phyloP scores from a whole-genome alignment of 2,329 filamentous ascomycete genomes.

The Hypoxylon rubiginosum region DNA sequence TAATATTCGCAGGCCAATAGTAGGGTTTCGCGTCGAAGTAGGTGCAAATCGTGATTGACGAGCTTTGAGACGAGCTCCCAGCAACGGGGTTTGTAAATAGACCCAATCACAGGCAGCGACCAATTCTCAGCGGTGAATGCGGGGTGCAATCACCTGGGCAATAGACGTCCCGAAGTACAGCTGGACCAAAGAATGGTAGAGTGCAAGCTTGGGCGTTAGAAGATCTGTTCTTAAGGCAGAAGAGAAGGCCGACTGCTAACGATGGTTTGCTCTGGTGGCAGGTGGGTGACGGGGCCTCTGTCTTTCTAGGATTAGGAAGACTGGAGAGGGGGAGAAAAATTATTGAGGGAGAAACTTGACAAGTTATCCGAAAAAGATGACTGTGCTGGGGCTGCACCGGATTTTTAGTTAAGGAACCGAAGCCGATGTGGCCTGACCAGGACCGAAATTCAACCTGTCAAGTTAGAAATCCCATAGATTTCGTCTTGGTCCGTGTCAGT shows the following conservation, averaged over 20 bases:
- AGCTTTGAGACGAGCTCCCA: constrained; percentile 23
- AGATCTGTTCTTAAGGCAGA: constrained; percentile 13
- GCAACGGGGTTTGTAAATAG: constrained; percentile 28
- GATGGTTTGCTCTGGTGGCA: constrained; percentile 24
- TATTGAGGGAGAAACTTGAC: constrained; percentile 41
- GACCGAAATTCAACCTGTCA: constrained; percentile 31
- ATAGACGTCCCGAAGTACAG: constrained; percentile 37
- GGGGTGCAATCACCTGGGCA: constrained; percentile 44
- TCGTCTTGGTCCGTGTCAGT: constrained; percentile 31
- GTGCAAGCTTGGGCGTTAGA: not conserved
- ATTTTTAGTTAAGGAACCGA: constrained; percentile 40
- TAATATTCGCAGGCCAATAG: constrained; percentile 13
- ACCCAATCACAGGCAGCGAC: constrained; percentile 44
- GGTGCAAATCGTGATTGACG: constrained; percentile 25
- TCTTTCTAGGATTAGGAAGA: constrained; percentile 33
- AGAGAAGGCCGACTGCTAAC: constrained; percentile 35
- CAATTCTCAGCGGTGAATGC: constrained; percentile 45
- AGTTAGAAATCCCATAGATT: constrained; percentile 29
- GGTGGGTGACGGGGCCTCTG: constrained; percentile 14
- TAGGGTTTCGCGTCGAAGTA: constrained; percentile 28
- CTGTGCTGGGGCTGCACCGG: constrained; percentile 39
- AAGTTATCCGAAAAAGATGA: constrained; percentile 43
- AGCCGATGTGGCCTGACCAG: constrained; percentile 41
- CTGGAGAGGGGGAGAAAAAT: constrained; percentile 36
- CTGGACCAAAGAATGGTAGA: constrained; percentile 22